Percentiles rank a stretch among this genome's conserved stretches.
These are phyloP conservation scores for Cucurbitaria berberidis DNA, from an alignment of 2,329 filamentous ascomycete genomes.

Conservation along the genomic window DNA sequence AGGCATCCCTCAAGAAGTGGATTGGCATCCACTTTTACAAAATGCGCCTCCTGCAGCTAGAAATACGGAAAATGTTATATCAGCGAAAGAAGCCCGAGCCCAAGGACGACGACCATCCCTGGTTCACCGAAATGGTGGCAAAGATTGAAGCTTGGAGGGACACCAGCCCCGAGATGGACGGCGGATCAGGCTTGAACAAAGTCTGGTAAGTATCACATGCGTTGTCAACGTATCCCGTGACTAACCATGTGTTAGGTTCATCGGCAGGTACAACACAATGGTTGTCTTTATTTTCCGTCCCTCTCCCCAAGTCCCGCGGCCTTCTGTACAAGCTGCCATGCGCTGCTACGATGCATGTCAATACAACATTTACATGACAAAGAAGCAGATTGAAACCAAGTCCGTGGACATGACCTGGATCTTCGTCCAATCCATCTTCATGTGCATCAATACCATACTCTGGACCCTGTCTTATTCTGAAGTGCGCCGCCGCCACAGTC, in stretches of 20 bases:
- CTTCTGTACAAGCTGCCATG: slow-evolving; percentile 76
- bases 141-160: slow-evolving; percentile 83
- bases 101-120: slow-evolving; percentile 79
- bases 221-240: neutral
- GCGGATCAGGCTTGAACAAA: slow-evolving; percentile 74
- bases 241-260: slow-evolving; percentile 56
- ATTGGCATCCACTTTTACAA: slow-evolving; percentile 92
- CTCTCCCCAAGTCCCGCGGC: slow-evolving; percentile 88
- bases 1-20: slow-evolving; percentile 80
- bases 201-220: slow-evolving; percentile 67
- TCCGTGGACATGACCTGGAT: slow-evolving; percentile 92
- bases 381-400: slow-evolving; percentile 76
- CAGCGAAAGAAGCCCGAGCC: slow-evolving; percentile 81
- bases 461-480: slow-evolving; percentile 91
- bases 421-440: slow-evolving; percentile 86
- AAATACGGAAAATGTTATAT: slow-evolving; percentile 86
- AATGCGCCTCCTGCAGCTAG: slow-evolving; percentile 85
- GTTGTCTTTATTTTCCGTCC: slow-evolving; percentile 86
- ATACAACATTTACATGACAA: slow-evolving; percentile 81
- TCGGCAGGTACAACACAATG: slow-evolving; percentile 81
- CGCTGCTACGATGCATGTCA: slow-evolving; percentile 84
- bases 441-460: slow-evolving; percentile 87
- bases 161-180: slow-evolving; percentile 73
- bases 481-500: slow-evolving; percentile 73
- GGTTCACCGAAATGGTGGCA: slow-evolving; percentile 80